Evolutionary conservation across 2,329 filamentous ascomycete genomes (phyloP).

Genomic region (Epichloe gansuensis): DNA sequence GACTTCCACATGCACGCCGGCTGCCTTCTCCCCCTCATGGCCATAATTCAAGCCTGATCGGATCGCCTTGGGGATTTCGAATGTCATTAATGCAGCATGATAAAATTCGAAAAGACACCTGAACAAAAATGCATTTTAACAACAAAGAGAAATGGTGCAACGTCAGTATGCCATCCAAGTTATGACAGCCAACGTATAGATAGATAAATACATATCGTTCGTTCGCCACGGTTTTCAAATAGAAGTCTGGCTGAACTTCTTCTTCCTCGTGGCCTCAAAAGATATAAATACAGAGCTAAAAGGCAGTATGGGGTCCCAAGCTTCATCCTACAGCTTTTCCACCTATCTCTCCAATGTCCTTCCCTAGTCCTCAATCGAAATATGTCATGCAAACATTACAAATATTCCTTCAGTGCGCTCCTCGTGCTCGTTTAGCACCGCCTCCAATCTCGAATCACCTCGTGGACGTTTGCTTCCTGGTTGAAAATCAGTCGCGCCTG

Average conservation of each 20-base stretch:
- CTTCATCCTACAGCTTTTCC: background rate
- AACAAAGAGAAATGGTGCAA: background rate
- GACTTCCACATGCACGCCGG: background rate
- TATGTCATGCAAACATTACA: background rate
- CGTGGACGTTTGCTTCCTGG: conserved; percentile 45
- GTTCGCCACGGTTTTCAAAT: too few relatives aligned
- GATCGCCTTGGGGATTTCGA: too few relatives aligned
- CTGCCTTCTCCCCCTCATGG: too few relatives aligned
- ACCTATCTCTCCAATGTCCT: background rate
- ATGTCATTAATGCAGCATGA: too few relatives aligned
- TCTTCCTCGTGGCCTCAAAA: background rate
- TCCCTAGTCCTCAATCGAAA: background rate
- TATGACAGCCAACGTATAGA: too few relatives aligned
- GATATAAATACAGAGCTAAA: conserved; percentile 1
- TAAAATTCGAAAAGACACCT: background rate
- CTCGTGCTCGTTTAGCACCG: conserved; percentile 30
- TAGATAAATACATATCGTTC: too few relatives aligned
- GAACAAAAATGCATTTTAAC: background rate
- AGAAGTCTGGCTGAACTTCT: too few relatives aligned
- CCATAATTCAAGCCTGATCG: too few relatives aligned
- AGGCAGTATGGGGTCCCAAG: background rate
- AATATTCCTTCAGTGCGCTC: conserved; percentile 21
- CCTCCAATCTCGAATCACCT: conserved; percentile 35
- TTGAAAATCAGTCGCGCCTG: conserved; percentile 42
- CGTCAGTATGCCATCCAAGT: background rate